Evolutionary conservation across 371 early-diverging fungal species (phyloP).

Genomic region (Actinomortierella wolfii): DNA sequence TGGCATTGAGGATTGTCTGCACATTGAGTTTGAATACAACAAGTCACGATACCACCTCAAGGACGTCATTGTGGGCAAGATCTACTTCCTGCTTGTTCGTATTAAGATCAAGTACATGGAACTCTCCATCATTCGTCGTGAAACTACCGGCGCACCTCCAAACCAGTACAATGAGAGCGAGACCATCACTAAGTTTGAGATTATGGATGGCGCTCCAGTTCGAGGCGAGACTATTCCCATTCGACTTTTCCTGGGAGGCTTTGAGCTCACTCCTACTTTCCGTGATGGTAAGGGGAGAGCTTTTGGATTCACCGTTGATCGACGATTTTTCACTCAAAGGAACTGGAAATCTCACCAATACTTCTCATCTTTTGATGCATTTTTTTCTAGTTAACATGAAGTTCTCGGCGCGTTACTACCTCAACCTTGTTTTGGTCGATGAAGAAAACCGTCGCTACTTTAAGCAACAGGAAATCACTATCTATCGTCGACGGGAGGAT

Average conservation of each 20-base stretch:
- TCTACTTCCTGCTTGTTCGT: slow-evolving; percentile 97
- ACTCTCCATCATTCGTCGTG: slow-evolving; percentile 96
- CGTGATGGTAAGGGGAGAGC: slow-evolving; percentile 48
- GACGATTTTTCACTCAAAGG: background rate
- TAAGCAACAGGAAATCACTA: slow-evolving; percentile 96
- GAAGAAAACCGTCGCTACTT: slow-evolving; percentile 98
- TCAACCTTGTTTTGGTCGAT: slow-evolving; percentile 96
- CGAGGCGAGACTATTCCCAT: slow-evolving; percentile 98
- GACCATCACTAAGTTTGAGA: slow-evolving; percentile 97
- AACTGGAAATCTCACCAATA: background rate
- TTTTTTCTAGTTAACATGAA: slow-evolving; percentile 81
- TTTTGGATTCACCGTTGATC: background rate
- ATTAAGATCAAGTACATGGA: slow-evolving; percentile 99
- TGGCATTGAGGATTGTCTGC: slow-evolving; percentile 92
- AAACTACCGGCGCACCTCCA: slow-evolving; percentile 94
- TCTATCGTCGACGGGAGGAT: slow-evolving; percentile 66
- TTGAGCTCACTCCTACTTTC: slow-evolving; percentile 93
- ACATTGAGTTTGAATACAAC: slow-evolving; percentile 92
- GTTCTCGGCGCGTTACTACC: slow-evolving; percentile 95
- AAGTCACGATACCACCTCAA: slow-evolving; percentile 84
- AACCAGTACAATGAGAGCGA: slow-evolving; percentile 98
- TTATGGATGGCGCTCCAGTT: slow-evolving; percentile 99
- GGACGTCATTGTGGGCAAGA: slow-evolving; percentile 98
- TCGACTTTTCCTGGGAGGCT: slow-evolving; percentile 94
- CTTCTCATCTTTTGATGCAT: background rate